Evolutionary conservation across 768 basidiomycete species (phyloP).

Genomic region (Lactifluus rugatus): DNA sequence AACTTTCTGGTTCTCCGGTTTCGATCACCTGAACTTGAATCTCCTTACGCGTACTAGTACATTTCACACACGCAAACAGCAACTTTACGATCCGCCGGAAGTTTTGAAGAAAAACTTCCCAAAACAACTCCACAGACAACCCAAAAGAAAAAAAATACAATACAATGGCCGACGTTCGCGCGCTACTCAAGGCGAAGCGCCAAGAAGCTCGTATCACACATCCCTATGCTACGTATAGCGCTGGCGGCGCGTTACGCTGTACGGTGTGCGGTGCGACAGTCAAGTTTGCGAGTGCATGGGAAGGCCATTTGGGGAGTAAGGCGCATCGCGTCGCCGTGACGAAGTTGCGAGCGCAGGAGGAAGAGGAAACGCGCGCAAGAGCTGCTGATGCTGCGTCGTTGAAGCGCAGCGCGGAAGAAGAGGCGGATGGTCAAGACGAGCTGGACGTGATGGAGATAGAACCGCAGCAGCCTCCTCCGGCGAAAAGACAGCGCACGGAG

Average conservation of each 20-base stretch:
- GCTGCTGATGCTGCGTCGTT: no score
- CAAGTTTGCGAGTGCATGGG: slow-evolving; percentile 79
- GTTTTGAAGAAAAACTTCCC: background rate
- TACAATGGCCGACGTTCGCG: slow-evolving; percentile 68
- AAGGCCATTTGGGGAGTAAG: slow-evolving; percentile 79
- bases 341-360: slow-evolving; percentile 38
- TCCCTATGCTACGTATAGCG: slow-evolving; percentile 59
- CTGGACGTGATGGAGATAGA: slow-evolving; percentile 25
- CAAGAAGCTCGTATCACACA: slow-evolving; percentile 65
- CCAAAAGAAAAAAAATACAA: no score
- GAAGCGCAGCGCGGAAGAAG: slow-evolving; percentile 28
- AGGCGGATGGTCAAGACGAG: slow-evolving; percentile 24
- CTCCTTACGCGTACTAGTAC: no score
- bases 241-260: slow-evolving; percentile 62
- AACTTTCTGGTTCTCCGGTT: no score
- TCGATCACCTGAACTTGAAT: no score
- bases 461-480: slow-evolving; percentile 23
- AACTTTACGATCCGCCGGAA: no score
- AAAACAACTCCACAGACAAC: no score
- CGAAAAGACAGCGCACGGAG: slow-evolving; percentile 27
- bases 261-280: slow-evolving; percentile 49
- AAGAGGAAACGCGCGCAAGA: slow-evolving; percentile 29
- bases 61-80: no score
- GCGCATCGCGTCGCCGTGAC: slow-evolving; percentile 58
- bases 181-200: slow-evolving; percentile 75